Conservation (phyloP, 139 green algal genomes). For the Chlorella sorokiniana region DNA sequence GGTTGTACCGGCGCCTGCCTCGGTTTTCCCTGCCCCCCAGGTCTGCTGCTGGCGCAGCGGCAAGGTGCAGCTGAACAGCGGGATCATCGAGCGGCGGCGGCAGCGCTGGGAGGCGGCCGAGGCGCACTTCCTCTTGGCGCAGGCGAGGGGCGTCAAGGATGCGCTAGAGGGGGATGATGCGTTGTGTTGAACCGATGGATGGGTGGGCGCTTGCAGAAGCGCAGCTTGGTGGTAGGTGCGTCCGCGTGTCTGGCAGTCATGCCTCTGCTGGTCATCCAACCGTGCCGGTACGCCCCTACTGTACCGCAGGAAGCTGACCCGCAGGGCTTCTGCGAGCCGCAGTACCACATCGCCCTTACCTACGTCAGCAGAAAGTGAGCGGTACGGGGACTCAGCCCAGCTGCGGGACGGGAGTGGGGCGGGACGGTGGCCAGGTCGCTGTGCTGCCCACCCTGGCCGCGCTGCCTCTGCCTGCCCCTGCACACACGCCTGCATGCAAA, state of each 20-base stretch:
- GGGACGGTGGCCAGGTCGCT: too few species aligned
- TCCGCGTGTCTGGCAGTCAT: neutral
- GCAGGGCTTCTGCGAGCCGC: slow-evolving; percentile 71
- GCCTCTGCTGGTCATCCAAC: neutral
- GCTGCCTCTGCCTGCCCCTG: too few species aligned
- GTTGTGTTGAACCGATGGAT: neutral
- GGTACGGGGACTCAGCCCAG: neutral
- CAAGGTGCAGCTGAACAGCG: slow-evolving; percentile 85
- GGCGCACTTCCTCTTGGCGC: slow-evolving; percentile 57
- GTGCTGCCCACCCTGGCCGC: too few species aligned
- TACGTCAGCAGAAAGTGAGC: slow-evolving; percentile 41
- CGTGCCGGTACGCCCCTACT: neutral
- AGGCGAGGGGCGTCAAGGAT: neutral
- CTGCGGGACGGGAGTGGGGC: neutral
- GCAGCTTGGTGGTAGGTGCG: neutral
- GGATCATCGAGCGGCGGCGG: slow-evolving; percentile 67
- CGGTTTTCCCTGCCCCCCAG: neutral
- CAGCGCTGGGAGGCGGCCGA: slow-evolving; percentile 51
- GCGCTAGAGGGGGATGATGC: too few species aligned
- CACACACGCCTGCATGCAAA: too few species aligned
- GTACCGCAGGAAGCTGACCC: slow-evolving; percentile 58
- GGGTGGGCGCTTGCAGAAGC: neutral
- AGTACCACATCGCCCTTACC: slow-evolving; percentile 75
- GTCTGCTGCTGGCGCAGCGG: slow-evolving; percentile 51
- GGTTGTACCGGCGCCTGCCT: neutral